Conservation (phyloP, 2,329 filamentous ascomycete genomes). For the Endocalyx cinctus region DNA sequence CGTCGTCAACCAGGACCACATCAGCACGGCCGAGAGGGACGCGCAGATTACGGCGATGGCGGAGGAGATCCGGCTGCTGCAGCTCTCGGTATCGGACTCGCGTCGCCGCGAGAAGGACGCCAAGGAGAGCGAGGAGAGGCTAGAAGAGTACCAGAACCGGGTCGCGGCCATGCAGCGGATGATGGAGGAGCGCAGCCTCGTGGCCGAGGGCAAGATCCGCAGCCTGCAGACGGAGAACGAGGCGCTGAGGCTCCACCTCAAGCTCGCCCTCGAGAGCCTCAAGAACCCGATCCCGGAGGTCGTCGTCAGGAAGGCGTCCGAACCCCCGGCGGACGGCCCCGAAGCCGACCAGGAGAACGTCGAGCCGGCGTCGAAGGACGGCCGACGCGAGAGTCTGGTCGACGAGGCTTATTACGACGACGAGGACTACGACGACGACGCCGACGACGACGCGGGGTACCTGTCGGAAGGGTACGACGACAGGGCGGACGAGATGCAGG, state of each 20-base stretch:
- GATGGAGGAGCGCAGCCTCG: constrained; percentile 90
- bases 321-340: constrained; percentile 20
- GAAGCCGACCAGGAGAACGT: constrained; percentile 7
- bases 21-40: constrained; percentile 88
- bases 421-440: constrained; percentile 43
- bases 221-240: constrained; percentile 88
- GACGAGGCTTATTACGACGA: constrained; percentile 59
- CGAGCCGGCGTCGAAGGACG: constrained; percentile 32
- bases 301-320: constrained; percentile 29
- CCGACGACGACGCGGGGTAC: constrained; percentile 39
- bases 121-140: constrained; percentile 70
- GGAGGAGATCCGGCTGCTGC: constrained; percentile 83
- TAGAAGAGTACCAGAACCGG: constrained; percentile 92
- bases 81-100: constrained; percentile 67
- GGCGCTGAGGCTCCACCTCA: constrained; percentile 79
- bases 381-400: constrained; percentile 27
- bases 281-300: constrained; percentile 82
- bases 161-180: constrained; percentile 87
- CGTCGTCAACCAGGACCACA: constrained; percentile 91
- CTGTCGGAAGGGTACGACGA: constrained; percentile 42
- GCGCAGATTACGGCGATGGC: constrained; percentile 93
- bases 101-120: constrained; percentile 62
- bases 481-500: constrained; percentile 64
- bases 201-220: constrained; percentile 90
- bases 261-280: constrained; percentile 77